Evolutionary conservation across 495 filamentous ascomycete species (phyloP).

Genomic region (Trypethelium eluteriae): DNA sequence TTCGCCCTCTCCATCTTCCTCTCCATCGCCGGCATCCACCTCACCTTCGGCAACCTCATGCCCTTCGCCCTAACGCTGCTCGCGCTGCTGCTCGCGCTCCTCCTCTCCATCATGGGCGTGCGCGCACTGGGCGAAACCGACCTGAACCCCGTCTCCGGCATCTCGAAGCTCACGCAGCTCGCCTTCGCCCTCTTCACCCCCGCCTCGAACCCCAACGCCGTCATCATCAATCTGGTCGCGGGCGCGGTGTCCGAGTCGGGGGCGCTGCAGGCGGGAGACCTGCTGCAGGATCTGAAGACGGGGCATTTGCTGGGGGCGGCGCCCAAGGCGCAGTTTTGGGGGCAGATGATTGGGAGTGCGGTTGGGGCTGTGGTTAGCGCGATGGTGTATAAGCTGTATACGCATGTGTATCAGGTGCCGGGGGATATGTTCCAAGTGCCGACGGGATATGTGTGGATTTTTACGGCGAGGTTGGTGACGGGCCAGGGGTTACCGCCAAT

Average conservation of each 20-base stretch:
- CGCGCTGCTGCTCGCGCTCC: conserved; percentile 77
- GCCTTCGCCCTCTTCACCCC: conserved; percentile 87
- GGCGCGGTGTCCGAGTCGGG: conserved; percentile 86
- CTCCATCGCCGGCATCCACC: conserved; percentile 71
- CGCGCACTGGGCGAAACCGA: conserved; percentile 92
- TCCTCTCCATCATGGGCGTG: conserved; percentile 92
- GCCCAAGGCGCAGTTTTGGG: conserved; percentile 92
- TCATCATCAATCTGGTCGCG: conserved; percentile 87
- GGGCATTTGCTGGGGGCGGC: conserved; percentile 87
- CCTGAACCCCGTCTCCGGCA: conserved; percentile 92
- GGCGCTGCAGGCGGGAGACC: conserved; percentile 88
- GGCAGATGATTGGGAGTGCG: conserved; percentile 82
- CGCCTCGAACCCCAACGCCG: conserved; percentile 62
- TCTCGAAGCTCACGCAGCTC: conserved; percentile 91
- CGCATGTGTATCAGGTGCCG: conserved; percentile 77
- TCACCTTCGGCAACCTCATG: conserved; percentile 61
- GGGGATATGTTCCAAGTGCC: conserved; percentile 87
- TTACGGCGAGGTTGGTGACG: conserved; percentile 89
- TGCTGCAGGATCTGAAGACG: conserved; percentile 98
- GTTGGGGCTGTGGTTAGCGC: conserved; percentile 85
- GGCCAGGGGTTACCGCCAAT: conserved; percentile 79
- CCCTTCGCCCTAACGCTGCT: conserved; percentile 66
- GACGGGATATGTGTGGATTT: conserved; percentile 93
- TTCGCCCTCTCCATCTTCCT: conserved; percentile 68
- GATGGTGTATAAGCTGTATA: conserved; percentile 85